Evolutionary conservation across 2,329 filamentous ascomycete genomes (phyloP).

Genomic region (Geosmithia putterillii): DNA sequence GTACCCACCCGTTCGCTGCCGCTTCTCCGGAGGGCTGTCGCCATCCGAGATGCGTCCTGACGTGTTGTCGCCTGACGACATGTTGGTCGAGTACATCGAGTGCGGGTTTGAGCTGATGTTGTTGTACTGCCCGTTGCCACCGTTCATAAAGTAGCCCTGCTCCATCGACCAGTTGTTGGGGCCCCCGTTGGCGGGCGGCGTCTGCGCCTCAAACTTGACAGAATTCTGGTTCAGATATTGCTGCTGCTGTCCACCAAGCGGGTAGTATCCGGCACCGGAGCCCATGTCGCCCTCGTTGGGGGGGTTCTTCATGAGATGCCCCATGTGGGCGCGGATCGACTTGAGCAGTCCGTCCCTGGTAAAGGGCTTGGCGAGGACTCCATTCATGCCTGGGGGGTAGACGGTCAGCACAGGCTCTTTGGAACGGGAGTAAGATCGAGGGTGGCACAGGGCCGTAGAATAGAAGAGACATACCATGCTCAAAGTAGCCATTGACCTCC

Average conservation of each 20-base stretch:
- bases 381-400: conserved; percentile 71
- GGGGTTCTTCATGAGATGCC: conserved; percentile 65
- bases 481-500: conserved; percentile 94
- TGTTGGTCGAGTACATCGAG: conserved; percentile 10
- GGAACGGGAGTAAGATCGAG: background rate
- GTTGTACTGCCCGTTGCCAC: conserved; percentile 25
- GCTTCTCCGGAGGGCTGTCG: conserved; percentile 37
- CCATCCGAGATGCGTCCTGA: conserved; percentile 20
- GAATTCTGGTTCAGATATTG: conserved; percentile 18
- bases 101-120: conserved; percentile 18
- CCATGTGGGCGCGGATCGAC: conserved; percentile 79
- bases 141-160: conserved; percentile 31
- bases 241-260: conserved; percentile 13
- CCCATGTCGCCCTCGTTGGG: conserved; percentile 27
- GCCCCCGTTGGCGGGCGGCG: conserved; percentile 34
- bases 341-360: conserved; percentile 76
- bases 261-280: conserved; percentile 16
- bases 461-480: conserved; percentile 58
- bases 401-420: background rate
- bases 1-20: conserved; percentile 23
- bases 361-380: conserved; percentile 93
- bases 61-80: conserved; percentile 10
- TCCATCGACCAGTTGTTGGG: conserved; percentile 38
- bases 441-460: background rate
- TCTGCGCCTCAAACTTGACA: conserved; percentile 43